These are phyloP conservation scores for Talaromyces sp. DNA, from an alignment of 2,329 filamentous ascomycete species.

Conservation along the genomic window DNA sequence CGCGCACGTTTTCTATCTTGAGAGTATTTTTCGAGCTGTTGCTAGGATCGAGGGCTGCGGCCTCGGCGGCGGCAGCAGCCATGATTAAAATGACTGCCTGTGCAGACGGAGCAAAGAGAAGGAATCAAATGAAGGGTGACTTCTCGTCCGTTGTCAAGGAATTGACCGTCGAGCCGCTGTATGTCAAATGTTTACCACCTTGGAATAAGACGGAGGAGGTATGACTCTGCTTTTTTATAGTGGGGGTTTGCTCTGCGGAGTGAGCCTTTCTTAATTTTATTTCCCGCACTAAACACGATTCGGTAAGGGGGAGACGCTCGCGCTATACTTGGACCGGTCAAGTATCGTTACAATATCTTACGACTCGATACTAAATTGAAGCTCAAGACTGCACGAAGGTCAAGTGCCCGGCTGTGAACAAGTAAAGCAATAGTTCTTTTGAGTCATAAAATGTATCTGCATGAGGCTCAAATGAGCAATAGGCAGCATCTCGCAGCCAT, in stretches of 20 bases:
- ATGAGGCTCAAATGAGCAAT: neutral
- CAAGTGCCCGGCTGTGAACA: neutral
- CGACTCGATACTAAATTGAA: neutral
- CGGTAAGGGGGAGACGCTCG: neutral
- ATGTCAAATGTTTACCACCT: neutral
- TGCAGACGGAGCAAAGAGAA: neutral
- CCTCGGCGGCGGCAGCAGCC: constrained; percentile 48
- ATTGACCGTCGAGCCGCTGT: neutral
- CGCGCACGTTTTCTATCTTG: constrained; percentile 59
- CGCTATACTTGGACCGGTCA: neutral
- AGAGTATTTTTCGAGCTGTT: constrained; percentile 58
- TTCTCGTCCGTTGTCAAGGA: neutral
- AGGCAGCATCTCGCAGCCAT: neutral
- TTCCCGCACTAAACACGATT: constrained; percentile 13
- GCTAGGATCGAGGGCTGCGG: constrained; percentile 54
- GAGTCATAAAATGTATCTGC: neutral
- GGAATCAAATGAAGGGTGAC: neutral
- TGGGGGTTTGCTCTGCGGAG: constrained; percentile 8
- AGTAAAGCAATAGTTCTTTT: neutral
- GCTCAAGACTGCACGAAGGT: neutral
- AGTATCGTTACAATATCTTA: neutral
- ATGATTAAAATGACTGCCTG: constrained; percentile 25
- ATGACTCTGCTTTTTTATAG: constrained; percentile 11
- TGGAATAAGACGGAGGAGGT: neutral
- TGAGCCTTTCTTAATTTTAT: constrained; percentile 4